These are phyloP conservation scores for Withania somnifera DNA, from an alignment of 305 asterid species.

Conservation along the genomic window DNA sequence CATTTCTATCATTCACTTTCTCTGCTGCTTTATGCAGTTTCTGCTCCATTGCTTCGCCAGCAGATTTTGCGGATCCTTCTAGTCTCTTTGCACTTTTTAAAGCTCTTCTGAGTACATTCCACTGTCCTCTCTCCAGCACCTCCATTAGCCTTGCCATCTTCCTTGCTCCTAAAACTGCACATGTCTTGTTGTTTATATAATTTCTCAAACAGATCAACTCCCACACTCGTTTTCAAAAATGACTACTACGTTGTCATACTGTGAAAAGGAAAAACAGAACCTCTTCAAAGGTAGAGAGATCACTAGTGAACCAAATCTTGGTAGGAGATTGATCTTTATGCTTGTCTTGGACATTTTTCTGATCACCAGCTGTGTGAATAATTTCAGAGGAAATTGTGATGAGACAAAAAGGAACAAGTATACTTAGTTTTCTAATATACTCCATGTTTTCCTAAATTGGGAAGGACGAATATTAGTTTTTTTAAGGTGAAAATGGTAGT, in stretches of 20 bases:
- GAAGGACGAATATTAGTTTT: neutral
- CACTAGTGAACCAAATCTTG: neutral
- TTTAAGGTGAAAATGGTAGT: neutral
- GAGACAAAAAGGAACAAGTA: neutral
- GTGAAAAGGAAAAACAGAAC: neutral
- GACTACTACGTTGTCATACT: neutral
- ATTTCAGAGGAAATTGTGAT: neutral
- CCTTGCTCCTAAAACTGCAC: constrained; percentile 19
- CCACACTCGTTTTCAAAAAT: neutral
- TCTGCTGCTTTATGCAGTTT: constrained; percentile 11
- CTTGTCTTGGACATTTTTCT: neutral
- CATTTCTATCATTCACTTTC: constrained; percentile 3
- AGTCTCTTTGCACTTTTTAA: constrained; percentile 9
- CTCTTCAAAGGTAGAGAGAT: neutral
- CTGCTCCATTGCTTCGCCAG: constrained; percentile 14
- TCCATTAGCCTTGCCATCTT: neutral
- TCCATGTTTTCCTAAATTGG: constrained; percentile 4
- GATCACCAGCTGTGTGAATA: neutral
- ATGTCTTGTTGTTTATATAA: neutral
- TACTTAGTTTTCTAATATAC: neutral
- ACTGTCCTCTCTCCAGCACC: constrained; percentile 6
- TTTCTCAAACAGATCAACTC: neutral
- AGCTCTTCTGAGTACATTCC: constrained; percentile 24
- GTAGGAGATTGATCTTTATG: neutral
- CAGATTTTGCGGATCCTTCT: constrained; percentile 19